Evolutionary conservation across 1,139 yeast genomes (phyloP).

Genomic region (Lodderomyces margitis): DNA sequence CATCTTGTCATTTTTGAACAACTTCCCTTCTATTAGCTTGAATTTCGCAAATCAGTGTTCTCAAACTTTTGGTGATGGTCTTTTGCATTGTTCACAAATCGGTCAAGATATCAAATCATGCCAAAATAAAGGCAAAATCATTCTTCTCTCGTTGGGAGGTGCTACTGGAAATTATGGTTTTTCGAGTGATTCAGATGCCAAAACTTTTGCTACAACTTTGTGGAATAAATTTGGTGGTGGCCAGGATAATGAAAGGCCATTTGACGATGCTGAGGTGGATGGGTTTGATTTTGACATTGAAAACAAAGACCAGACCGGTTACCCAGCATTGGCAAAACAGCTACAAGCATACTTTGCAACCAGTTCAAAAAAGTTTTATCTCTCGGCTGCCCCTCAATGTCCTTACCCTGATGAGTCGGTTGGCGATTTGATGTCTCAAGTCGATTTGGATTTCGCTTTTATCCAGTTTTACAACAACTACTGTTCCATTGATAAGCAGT

Average conservation of each 20-base stretch:
- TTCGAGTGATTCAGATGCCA: conserved; percentile 55
- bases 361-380: conserved; percentile 58
- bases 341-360: conserved; percentile 51
- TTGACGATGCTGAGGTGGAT: conserved; percentile 46
- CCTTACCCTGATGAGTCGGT: conserved; percentile 80
- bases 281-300: conserved; percentile 44
- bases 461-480: conserved; percentile 89
- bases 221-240: conserved; percentile 90
- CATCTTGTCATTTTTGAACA: conserved; percentile 61
- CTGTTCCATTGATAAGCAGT: conserved; percentile 46
- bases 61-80: conserved; percentile 49
- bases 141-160: conserved; percentile 76
- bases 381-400: conserved; percentile 93
- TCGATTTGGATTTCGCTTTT: conserved; percentile 74
- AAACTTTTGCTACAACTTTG: conserved; percentile 62
- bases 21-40: conserved; percentile 48
- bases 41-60: conserved; percentile 70
- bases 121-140: conserved; percentile 66
- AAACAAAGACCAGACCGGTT: conserved; percentile 46
- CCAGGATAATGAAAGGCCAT: conserved; percentile 58
- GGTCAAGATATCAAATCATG: conserved; percentile 72
- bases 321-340: conserved; percentile 55
- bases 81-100: conserved; percentile 56
- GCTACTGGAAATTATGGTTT: conserved; percentile 75
- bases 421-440: conserved; percentile 58